phyloP scores from a whole-genome alignment of 208 protist genomes.

The Novymonas esmeraldas region DNA sequence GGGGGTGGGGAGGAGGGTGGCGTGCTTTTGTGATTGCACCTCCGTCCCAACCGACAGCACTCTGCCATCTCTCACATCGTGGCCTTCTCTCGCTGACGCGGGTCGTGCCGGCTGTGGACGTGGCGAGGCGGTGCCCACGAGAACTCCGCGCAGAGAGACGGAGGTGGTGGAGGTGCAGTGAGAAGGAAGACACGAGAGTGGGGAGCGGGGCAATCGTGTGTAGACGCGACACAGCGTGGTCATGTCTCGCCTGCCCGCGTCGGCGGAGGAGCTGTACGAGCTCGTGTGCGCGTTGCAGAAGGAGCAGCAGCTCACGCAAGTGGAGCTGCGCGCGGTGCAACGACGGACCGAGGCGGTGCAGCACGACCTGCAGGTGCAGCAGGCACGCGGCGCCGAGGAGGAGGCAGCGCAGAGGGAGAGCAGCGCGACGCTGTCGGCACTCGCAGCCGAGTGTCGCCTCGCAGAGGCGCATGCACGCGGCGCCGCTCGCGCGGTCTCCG shows the following conservation, averaged over 20 bases:
- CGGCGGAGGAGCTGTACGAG: slow-evolving; percentile 38
- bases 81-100: too few relatives aligned
- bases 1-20: too few relatives aligned
- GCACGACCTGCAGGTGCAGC: slow-evolving; percentile 4
- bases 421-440: neutral
- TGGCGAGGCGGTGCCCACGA: too few relatives aligned
- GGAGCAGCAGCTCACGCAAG: slow-evolving; percentile 20
- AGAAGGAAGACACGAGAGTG: too few relatives aligned
- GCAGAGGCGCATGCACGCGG: slow-evolving; percentile 9
- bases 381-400: slow-evolving; percentile 12
- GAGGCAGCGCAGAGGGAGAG: slow-evolving; percentile 3
- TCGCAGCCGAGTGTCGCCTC: neutral
- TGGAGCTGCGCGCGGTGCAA: slow-evolving; percentile 23
- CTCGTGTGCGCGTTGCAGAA: slow-evolving; percentile 28
- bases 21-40: too few relatives aligned
- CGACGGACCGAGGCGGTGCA: slow-evolving; percentile 10
- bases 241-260: neutral
- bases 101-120: too few relatives aligned
- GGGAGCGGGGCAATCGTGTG: too few relatives aligned
- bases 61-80: too few relatives aligned
- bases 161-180: too few relatives aligned
- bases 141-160: too few relatives aligned
- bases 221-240: neutral
- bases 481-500: neutral
- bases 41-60: too few relatives aligned